Conservation (phyloP, 805 yeast species). For the Nakazawaea ishiwadae region DNA sequence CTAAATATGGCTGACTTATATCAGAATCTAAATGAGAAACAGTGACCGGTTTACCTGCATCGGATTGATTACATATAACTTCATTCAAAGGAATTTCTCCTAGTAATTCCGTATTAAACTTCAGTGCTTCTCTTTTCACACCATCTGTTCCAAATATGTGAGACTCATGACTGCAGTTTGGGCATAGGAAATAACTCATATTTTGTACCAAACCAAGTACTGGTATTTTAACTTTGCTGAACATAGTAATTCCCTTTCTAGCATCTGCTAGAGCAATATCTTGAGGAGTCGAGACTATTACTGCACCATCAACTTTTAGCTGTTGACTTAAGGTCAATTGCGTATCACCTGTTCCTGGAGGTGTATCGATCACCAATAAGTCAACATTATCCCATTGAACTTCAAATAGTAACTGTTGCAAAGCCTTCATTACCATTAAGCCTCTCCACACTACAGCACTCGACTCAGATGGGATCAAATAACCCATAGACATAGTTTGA, state of each 20-base stretch:
- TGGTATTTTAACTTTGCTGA: slow-evolving; percentile 65
- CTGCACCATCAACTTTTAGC: slow-evolving; percentile 70
- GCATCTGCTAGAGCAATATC: slow-evolving; percentile 81
- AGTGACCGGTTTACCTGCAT: slow-evolving; percentile 61
- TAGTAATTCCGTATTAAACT: slow-evolving; percentile 40
- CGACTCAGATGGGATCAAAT: slow-evolving; percentile 57
- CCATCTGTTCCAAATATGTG: slow-evolving; percentile 74
- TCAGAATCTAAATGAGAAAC: slow-evolving; percentile 34
- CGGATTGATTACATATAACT: slow-evolving; percentile 56
- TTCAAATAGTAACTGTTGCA: slow-evolving; percentile 79
- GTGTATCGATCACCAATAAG: slow-evolving; percentile 73
- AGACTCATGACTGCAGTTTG: slow-evolving; percentile 67
- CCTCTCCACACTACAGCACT: slow-evolving; percentile 85
- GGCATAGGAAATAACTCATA: slow-evolving; percentile 75
- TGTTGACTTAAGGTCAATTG: slow-evolving; percentile 81
- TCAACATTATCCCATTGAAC: slow-evolving; percentile 73
- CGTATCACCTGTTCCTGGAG: slow-evolving; percentile 90
- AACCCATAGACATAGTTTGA: slow-evolving; percentile 89
- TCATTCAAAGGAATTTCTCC: slow-evolving; percentile 67
- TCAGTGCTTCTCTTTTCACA: slow-evolving; percentile 46
- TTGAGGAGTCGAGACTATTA: slow-evolving; percentile 82
- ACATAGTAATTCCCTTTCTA: slow-evolving; percentile 75
- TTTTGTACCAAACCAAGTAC: slow-evolving; percentile 74
- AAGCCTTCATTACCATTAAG: slow-evolving; percentile 78
- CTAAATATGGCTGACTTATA: slow-evolving; percentile 38